Evolutionary conservation across 345 rosid species (phyloP).

Genomic region (Eucalyptus albens): DNA sequence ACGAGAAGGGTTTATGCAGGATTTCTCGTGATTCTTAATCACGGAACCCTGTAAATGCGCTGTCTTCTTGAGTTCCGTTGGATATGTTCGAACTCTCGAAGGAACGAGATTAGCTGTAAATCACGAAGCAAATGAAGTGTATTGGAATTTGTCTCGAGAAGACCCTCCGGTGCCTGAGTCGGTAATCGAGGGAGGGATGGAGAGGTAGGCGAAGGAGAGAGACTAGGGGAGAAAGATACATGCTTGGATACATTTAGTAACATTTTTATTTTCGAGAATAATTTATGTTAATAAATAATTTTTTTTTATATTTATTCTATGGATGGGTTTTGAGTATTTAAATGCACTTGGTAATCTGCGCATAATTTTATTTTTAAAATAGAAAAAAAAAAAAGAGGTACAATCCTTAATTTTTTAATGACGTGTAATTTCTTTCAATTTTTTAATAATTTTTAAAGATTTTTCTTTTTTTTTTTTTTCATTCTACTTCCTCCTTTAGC

Average conservation of each 20-base stretch:
- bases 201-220: neutral
- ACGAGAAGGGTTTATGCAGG: neutral
- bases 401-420: too few relatives aligned
- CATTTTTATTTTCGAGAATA: accelerated
- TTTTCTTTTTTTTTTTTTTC: too few relatives aligned
- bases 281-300: too few relatives aligned
- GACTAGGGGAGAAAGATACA: neutral
- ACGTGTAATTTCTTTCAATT: accelerated
- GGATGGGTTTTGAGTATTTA: accelerated
- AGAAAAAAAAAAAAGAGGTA: accelerated
- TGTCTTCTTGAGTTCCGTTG: neutral
- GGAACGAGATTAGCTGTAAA: neutral
- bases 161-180: neutral
- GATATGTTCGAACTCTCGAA: neutral
- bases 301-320: too few relatives aligned
- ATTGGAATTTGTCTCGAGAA: neutral
- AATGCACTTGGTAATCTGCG: accelerated
- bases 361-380: too few relatives aligned
- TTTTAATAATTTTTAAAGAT: too few relatives aligned
- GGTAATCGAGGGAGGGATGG: neutral
- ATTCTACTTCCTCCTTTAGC: too few relatives aligned
- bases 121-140: neutral
- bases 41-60: neutral
- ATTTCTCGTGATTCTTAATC: neutral
- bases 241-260: accelerated